Evolutionary conservation across 192 early-diverging fungal species (phyloP).

Genomic region (Backusella mclennaniae): DNA sequence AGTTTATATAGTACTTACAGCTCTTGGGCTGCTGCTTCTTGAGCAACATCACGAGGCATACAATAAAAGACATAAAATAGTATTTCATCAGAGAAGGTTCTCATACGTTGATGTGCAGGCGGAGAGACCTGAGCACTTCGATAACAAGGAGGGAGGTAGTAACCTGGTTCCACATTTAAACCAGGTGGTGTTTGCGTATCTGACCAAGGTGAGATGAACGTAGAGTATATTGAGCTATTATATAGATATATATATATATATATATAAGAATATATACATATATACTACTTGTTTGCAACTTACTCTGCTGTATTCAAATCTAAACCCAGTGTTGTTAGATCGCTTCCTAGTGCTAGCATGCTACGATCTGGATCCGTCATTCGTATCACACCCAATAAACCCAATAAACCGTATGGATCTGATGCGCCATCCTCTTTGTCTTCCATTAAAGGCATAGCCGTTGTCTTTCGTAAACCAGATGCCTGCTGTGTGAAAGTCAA

Average conservation of each 20-base stretch:
- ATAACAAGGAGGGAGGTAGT: not conserved
- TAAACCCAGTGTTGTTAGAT: constrained; percentile 84
- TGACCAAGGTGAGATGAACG: constrained; percentile 90
- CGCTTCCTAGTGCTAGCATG: constrained; percentile 82
- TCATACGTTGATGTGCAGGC: not conserved
- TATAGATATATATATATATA: not conserved
- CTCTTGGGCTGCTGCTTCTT: not conserved
- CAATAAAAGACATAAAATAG: constrained; percentile 16
- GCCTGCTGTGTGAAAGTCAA: constrained; percentile 1
- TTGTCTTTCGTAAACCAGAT: not conserved
- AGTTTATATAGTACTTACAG: not conserved
- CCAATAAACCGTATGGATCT: constrained; percentile 80
- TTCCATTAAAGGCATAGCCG: not conserved
- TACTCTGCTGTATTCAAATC: constrained; percentile 69
- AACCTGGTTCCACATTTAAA: constrained; percentile 45
- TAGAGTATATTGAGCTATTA: constrained; percentile 65
- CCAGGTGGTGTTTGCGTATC: constrained; percentile 64
- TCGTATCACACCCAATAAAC: constrained; percentile 79
- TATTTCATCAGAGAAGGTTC: not conserved
- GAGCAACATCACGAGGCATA: not conserved
- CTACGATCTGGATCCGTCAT: constrained; percentile 73
- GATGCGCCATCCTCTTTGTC: not conserved
- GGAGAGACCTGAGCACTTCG: not conserved
- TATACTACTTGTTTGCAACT: not conserved
- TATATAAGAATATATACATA: not conserved